Base-by-base conservation (phyloP, 352 stramenopile genomes). In the Pythium aristosporum region DNA sequence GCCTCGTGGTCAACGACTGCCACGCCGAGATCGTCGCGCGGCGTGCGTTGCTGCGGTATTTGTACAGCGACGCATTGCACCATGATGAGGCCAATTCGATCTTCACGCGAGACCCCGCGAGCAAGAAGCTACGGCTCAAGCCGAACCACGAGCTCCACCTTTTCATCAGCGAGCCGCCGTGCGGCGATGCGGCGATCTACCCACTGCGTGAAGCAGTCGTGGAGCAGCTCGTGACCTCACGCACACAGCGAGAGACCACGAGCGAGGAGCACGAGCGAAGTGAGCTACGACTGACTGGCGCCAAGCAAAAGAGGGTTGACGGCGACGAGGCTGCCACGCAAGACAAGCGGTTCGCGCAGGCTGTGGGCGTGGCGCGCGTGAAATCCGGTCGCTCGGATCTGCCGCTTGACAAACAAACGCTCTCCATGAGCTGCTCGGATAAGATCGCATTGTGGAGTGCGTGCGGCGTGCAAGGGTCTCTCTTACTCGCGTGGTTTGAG, bases 181-280 rank as follows among this genome's bases (percentile, higher is more conserved):
- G 95, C 72, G 95, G 93, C 42, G 93, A 98, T 73, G 88, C 88
- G 8, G 85, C 92, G n/a, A 97, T 98, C 62, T 98, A 98, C 71
- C 57, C 82, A 37, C 61, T 96, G n/a, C 80, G 80, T 3, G 70
- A 83, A 43, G 78, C 88, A 9, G 83, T 96, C 8, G 77, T 92
- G 13, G 71, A 91, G 34, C 71, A 74, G 32, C 68, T 91, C 11
- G 75, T 87, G 18, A 71, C 77, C 34, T 66, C 79, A 51, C 80
- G 83, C 46, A 52, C 66, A 39, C 62, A 71, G 49, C 62, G 65
- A 25, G 65, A 63, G 12, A 46, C 39, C 39, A 46, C 39, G 9
- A 46, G 5, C 2, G 13, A 46, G 39, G 13, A 46, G 39, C 13
- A 20, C 12, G 39, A 56, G 30, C 75, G 79, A 15, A 88, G 69